A percentile compares a stretch with the other conserved stretches of the same genome.
These are phyloP conservation scores for Eucalyptus cloeziana DNA, from an alignment of 345 rosid species.

Conservation along the genomic window DNA sequence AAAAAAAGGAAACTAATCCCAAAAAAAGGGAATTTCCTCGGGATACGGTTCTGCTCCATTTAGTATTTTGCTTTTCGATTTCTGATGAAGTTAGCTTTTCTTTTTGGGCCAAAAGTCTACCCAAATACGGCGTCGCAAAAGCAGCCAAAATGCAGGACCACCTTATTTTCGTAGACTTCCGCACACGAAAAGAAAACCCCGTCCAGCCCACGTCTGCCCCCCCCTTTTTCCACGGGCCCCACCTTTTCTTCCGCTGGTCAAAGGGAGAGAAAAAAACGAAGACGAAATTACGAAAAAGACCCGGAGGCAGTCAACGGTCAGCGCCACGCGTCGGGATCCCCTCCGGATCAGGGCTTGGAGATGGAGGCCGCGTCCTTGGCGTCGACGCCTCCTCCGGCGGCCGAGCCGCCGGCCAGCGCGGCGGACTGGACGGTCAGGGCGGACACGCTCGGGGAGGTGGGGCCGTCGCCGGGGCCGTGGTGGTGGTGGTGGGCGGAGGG, in stretches of 20 bases:
- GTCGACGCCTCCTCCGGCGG: constrained; percentile 11
- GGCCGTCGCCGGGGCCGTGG: constrained; percentile 35
- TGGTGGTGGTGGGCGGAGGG: constrained; percentile 11
- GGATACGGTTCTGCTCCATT: background rate
- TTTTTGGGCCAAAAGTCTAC: constrained; percentile 20
- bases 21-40: background rate
- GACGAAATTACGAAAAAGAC: background rate
- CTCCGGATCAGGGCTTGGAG: constrained; percentile 62
- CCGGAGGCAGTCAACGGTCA: background rate
- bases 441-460: constrained; percentile 70
- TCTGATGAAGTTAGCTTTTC: background rate
- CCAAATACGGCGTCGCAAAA: background rate
- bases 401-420: constrained; percentile 27
- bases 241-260: background rate
- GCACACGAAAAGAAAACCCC: background rate
- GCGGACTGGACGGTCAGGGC: constrained; percentile 69
- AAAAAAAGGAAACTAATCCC: background rate
- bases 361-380: constrained; percentile 61
- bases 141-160: background rate
- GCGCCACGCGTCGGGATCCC: background rate
- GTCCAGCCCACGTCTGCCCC: background rate
- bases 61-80: background rate
- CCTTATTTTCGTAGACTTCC: constrained; percentile 30
- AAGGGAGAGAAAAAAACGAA: background rate
- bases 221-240: background rate